These are phyloP conservation scores for Sphagnurus paluster DNA, from an alignment of 1,284 basidiomycete species.

Conservation along the genomic window DNA sequence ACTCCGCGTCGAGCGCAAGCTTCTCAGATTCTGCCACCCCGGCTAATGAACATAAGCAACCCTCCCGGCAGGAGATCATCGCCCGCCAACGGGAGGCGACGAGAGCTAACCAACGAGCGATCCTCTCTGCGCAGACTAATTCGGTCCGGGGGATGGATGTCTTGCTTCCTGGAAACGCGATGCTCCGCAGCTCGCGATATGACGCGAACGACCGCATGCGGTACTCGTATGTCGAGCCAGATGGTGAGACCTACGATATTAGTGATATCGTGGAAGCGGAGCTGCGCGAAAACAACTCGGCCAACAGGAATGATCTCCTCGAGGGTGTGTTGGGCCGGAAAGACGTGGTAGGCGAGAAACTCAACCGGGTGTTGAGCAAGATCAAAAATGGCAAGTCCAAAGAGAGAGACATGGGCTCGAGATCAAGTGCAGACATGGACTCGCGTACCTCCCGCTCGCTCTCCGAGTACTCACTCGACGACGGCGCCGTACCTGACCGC, in stretches of 20 bases:
- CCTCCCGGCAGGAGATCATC: conserved; percentile 85
- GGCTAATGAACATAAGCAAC: conserved; percentile 37
- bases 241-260: conserved; percentile 88
- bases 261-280: conserved; percentile 91
- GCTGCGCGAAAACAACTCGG: conserved; percentile 51
- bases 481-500: conserved; percentile 24
- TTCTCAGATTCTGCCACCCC: conserved; percentile 30
- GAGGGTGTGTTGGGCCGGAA: conserved; percentile 59
- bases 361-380: conserved; percentile 79
- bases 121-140: conserved; percentile 84
- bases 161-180: conserved; percentile 77
- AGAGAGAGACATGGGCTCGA: conserved; percentile 26
- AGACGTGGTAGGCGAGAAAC: conserved; percentile 68
- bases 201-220: conserved; percentile 73
- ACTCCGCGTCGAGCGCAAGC: conserved; percentile 55
- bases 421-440: conserved; percentile 28
- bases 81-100: conserved; percentile 87
- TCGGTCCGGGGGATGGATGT: conserved; percentile 86
- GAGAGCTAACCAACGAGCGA: conserved; percentile 83
- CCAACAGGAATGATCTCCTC: conserved; percentile 59
- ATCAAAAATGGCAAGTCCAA: conserved; percentile 51
- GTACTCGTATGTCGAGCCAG: conserved; percentile 88
- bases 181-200: conserved; percentile 81
- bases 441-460: conserved; percentile 42
- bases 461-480: conserved; percentile 61